phyloP scores from a whole-genome alignment of 306 rosid genomes.

The barrel medic (Medicago truncatula) region MtrunA17r5.0-ANR NC_053047.1:32812001-32812500 shows the following conservation, averaged over 20 bases:
- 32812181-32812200: background rate
- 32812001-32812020: constrained; percentile 74
- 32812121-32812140: constrained; percentile 56
- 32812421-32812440: constrained; percentile 77
- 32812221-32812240: constrained; percentile 75
- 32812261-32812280: constrained; percentile 72
- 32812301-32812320: constrained; percentile 78
- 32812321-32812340: constrained; percentile 83
- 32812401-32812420: constrained; percentile 91
- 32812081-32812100: constrained; percentile 76
- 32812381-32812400: constrained; percentile 92
- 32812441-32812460: constrained; percentile 88
- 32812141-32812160: too few relatives aligned
- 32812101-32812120: constrained; percentile 92
- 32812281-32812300: constrained; percentile 70
- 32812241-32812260: constrained; percentile 59
- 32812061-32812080: constrained; percentile 76
- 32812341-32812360: constrained; percentile 89
- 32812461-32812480: constrained; percentile 88
- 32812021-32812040: constrained; percentile 87
- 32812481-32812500: constrained; percentile 87
- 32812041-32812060: constrained; percentile 83
- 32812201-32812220: constrained; percentile 81
- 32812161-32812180: background rate
- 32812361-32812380: constrained; percentile 92